Conservation (phyloP, 768 basidiomycete genomes). For the Kwoniella mangroviensis region DNA sequence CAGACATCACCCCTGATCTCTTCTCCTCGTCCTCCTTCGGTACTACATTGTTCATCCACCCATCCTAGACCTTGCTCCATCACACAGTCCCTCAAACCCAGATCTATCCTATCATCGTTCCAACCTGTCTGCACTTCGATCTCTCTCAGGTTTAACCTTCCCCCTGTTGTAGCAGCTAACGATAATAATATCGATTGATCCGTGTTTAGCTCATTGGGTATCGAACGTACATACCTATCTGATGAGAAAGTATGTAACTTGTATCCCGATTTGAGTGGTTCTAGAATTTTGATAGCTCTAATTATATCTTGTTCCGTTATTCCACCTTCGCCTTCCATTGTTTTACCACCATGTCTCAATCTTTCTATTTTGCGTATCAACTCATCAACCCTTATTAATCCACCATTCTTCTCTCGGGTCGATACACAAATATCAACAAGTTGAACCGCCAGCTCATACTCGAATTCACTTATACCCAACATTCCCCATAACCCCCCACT, state of each 20-base stretch:
- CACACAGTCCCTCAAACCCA: constrained; percentile 86
- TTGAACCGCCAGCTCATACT: constrained; percentile 92
- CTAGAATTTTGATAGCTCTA: constrained; percentile 80
- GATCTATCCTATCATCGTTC: constrained; percentile 74
- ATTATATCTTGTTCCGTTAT: constrained; percentile 85
- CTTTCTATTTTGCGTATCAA: constrained; percentile 76
- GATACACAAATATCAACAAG: constrained; percentile 68
- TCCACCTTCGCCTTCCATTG: constrained; percentile 34
- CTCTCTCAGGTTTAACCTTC: constrained; percentile 70
- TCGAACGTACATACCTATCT: constrained; percentile 65
- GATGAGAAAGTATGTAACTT: constrained; percentile 73
- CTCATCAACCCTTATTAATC: constrained; percentile 86
- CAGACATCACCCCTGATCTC: constrained; percentile 11
- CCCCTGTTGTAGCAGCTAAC: constrained; percentile 64
- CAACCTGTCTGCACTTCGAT: constrained; percentile 71
- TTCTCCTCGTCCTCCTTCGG: neutral
- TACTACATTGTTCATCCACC: constrained; percentile 76
- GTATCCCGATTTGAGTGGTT: constrained; percentile 90
- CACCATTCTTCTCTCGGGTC: constrained; percentile 71
- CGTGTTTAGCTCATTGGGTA: constrained; percentile 86
- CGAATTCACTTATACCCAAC: constrained; percentile 82
- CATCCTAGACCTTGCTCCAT: constrained; percentile 89
- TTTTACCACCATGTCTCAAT: constrained; percentile 65
- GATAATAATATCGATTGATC: constrained; percentile 77
- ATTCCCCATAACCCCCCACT: constrained; percentile 61